phyloP scores from a whole-genome alignment of 208 protist species.

The Acanthamoeba pearcei region DNA sequence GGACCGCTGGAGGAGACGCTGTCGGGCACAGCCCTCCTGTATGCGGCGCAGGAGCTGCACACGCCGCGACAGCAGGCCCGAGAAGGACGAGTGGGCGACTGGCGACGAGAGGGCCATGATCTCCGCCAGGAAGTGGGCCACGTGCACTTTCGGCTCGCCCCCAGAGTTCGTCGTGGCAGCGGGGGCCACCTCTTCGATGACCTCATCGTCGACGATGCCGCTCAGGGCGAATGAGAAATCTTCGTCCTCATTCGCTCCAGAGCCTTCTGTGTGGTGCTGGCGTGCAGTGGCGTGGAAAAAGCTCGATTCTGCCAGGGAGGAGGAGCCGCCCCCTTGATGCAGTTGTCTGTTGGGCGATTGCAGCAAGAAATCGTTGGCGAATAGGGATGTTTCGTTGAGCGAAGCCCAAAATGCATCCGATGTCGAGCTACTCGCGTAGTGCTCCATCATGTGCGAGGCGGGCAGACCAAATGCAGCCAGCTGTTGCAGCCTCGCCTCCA shows the following conservation, averaged over 20 bases:
- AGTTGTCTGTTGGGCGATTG: not conserved
- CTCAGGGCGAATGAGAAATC: not conserved
- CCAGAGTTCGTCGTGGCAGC: not conserved
- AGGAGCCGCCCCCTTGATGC: conserved; percentile 2
- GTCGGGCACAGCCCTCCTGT: not conserved
- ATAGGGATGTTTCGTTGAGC: conserved; percentile 3
- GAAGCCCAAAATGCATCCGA: conserved; percentile 20
- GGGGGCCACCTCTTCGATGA: not conserved
- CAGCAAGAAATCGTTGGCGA: conserved; percentile 30
- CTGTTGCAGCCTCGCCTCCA: not conserved
- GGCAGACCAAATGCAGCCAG: not conserved
- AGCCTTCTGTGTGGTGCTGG: not conserved
- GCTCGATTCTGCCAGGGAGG: not conserved
- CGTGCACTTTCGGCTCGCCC: not conserved
- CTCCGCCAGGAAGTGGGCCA: conserved; percentile 2
- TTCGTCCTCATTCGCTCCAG: not conserved
- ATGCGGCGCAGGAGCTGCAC: conserved; percentile 14
- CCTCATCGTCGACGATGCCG: not conserved
- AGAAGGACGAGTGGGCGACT: conserved; percentile 24
- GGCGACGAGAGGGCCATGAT: not conserved
- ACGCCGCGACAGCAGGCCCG: not conserved
- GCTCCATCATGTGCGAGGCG: not conserved
- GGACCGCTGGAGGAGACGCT: not conserved
- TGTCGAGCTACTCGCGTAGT: not conserved
- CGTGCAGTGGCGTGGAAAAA: not conserved